These are phyloP conservation scores for Corylus avellana DNA, from an alignment of 306 rosid genomes.

Conservation along the genomic window DNA sequence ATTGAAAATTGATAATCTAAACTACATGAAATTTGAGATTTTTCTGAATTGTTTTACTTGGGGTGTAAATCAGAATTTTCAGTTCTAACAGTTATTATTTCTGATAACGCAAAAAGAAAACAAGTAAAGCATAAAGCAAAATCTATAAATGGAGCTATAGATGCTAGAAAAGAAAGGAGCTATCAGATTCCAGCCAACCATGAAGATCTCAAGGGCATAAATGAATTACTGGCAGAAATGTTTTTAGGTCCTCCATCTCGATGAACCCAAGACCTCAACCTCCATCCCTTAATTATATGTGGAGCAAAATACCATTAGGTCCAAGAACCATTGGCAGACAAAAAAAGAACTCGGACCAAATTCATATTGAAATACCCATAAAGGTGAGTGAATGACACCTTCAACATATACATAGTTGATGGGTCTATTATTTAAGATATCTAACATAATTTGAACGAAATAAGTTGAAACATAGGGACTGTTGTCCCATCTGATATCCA, in stretches of 20 bases:
- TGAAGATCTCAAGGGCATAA: not conserved
- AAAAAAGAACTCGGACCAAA: not conserved
- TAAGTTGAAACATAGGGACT: not conserved
- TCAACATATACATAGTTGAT: not conserved
- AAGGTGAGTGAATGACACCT: not conserved
- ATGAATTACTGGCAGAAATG: not conserved
- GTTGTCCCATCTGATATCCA: not conserved
- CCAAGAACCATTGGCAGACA: slow-evolving; percentile 1
- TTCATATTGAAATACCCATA: not conserved
- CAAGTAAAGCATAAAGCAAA: slow-evolving; percentile 1
- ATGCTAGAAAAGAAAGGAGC: slow-evolving; percentile 2
- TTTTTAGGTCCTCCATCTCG: not conserved
- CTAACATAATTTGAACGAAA: not conserved
- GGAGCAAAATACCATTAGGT: not conserved
- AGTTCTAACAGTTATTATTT: not conserved
- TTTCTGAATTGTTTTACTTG: too few species aligned
- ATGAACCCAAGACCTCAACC: not conserved
- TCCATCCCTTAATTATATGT: not conserved
- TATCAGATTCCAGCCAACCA: not conserved
- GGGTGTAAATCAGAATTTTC: too few species aligned
- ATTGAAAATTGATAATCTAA: too few species aligned
- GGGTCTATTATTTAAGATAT: not conserved
- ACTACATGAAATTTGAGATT: too few species aligned
- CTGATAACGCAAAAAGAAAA: slow-evolving; percentile 9
- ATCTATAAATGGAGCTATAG: slow-evolving; percentile 1